These are phyloP conservation scores for Trichoderma parareesei DNA, from an alignment of 495 filamentous ascomycete genomes.

Conservation along the genomic window DNA sequence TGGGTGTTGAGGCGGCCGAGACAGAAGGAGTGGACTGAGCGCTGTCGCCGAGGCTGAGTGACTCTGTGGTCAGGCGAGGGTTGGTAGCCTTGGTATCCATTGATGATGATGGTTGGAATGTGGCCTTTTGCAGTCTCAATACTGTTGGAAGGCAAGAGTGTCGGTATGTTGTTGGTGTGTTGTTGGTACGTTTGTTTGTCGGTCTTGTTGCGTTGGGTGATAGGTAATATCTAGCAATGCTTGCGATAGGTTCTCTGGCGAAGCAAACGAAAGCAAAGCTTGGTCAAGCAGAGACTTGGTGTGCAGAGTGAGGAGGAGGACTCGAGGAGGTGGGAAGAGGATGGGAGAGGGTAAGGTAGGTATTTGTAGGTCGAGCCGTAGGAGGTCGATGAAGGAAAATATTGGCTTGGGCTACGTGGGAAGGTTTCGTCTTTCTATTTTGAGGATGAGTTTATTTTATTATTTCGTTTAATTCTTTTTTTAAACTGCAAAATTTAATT, in stretches of 20 bases:
- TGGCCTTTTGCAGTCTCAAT: neutral
- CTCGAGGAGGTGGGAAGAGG: neutral
- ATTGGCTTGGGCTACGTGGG: too few relatives aligned
- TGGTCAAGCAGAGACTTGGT: too few relatives aligned
- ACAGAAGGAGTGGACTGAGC: neutral
- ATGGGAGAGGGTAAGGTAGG: neutral
- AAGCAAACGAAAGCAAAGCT: too few relatives aligned
- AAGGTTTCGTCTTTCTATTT: too few relatives aligned
- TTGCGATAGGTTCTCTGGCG: too few relatives aligned
- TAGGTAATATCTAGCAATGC: too few relatives aligned
- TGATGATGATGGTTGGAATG: neutral
- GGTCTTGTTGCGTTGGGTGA: too few relatives aligned
- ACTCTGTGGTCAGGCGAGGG: neutral
- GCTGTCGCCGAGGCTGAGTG: constrained; percentile 1
- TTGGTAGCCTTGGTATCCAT: neutral
- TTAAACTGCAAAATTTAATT: neutral
- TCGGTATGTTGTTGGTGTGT: neutral
- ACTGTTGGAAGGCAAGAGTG: neutral
- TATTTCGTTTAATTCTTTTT: neutral
- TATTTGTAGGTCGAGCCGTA: neutral
- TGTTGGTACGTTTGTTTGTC: neutral
- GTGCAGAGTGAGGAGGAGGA: neutral
- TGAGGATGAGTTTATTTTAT: too few relatives aligned
- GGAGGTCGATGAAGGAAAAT: too few relatives aligned
- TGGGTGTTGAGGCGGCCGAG: neutral